Evolutionary conservation across 2,329 filamentous ascomycete genomes (phyloP).

Genomic region (Colletotrichum musae): DNA sequence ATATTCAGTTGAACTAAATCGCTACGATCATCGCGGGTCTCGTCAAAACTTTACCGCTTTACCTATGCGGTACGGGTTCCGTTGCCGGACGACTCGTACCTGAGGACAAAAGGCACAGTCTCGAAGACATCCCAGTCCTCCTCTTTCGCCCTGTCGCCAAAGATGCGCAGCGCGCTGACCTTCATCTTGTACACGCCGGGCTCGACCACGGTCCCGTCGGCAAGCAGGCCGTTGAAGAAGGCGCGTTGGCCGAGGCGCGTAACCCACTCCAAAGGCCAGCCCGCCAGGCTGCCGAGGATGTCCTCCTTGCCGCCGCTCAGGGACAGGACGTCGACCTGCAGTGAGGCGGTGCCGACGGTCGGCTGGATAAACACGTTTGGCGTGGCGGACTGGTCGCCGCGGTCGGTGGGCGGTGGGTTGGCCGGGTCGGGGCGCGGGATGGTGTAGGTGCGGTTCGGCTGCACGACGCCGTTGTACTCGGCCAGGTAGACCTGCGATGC

Average conservation of each 20-base stretch:
- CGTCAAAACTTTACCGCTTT: too few species aligned
- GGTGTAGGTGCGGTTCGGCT: slow-evolving; percentile 55
- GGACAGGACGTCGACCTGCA: slow-evolving; percentile 62
- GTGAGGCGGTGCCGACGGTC: slow-evolving; percentile 60
- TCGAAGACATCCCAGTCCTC: slow-evolving; percentile 45
- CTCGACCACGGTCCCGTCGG: slow-evolving; percentile 62
- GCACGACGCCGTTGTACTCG: slow-evolving; percentile 29
- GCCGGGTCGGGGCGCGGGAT: slow-evolving; percentile 57
- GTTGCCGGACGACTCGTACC: slow-evolving; percentile 17
- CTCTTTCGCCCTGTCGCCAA: slow-evolving; percentile 56
- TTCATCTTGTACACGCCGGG: slow-evolving; percentile 65
- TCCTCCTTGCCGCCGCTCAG: slow-evolving; percentile 47
- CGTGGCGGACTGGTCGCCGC: slow-evolving; percentile 45
- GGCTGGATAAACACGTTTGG: slow-evolving; percentile 58
- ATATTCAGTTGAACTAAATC: too few species aligned
- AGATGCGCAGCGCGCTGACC: slow-evolving; percentile 65
- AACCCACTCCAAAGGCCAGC: slow-evolving; percentile 24
- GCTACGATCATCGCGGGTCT: too few species aligned
- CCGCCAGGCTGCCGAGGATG: slow-evolving; percentile 40
- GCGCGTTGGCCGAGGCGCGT: slow-evolving; percentile 8
- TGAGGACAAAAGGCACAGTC: slow-evolving; percentile 41
- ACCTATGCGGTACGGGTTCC: background rate
- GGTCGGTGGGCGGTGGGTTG: slow-evolving; percentile 43
- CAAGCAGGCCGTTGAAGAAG: slow-evolving; percentile 62
- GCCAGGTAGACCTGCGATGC: slow-evolving; percentile 49